Evolutionary conservation across 495 filamentous ascomycete genomes (phyloP).

Genomic region (Endocarpon pusillum): DNA sequence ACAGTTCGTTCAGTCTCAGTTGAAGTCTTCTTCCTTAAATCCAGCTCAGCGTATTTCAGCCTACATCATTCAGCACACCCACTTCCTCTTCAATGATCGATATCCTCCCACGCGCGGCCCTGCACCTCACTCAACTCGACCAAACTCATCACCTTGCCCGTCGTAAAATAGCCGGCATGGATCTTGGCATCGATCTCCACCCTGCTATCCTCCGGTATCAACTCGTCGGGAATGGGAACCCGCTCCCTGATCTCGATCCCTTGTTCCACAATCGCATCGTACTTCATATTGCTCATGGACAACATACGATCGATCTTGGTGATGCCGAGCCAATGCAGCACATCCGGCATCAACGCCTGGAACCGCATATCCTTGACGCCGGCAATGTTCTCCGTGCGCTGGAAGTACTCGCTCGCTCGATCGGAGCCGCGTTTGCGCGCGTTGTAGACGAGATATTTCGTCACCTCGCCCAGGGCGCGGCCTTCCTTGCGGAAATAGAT

Average conservation of each 20-base stretch:
- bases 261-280: slow-evolving; percentile 92
- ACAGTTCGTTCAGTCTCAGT: too few species aligned
- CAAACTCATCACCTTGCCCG: slow-evolving; percentile 72
- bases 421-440: slow-evolving; percentile 67
- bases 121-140: slow-evolving; percentile 72
- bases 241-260: slow-evolving; percentile 90
- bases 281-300: slow-evolving; percentile 99
- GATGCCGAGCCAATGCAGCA: slow-evolving; percentile 95
- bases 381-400: slow-evolving; percentile 90
- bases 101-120: slow-evolving; percentile 83
- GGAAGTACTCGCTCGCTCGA: slow-evolving; percentile 92
- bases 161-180: slow-evolving; percentile 91
- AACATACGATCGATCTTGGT: slow-evolving; percentile 98
- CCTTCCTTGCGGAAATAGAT: slow-evolving; percentile 99
- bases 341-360: slow-evolving; percentile 98
- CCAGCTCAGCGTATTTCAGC: too few species aligned
- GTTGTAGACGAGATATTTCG: slow-evolving; percentile 95
- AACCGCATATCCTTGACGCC: slow-evolving; percentile 95
- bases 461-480: slow-evolving; percentile 87
- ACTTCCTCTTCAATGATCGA: slow-evolving; percentile 1
- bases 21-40: too few species aligned
- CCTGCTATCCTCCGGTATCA: slow-evolving; percentile 87
- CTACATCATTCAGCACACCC: too few species aligned
- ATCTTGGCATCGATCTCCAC: slow-evolving; percentile 99
- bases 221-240: slow-evolving; percentile 80